Percentiles rank a stretch among this genome's conserved stretches.
Evolutionary conservation across 2,329 filamentous ascomycete genomes (phyloP).

Genomic region (Ceratocystis colombiana): DNA sequence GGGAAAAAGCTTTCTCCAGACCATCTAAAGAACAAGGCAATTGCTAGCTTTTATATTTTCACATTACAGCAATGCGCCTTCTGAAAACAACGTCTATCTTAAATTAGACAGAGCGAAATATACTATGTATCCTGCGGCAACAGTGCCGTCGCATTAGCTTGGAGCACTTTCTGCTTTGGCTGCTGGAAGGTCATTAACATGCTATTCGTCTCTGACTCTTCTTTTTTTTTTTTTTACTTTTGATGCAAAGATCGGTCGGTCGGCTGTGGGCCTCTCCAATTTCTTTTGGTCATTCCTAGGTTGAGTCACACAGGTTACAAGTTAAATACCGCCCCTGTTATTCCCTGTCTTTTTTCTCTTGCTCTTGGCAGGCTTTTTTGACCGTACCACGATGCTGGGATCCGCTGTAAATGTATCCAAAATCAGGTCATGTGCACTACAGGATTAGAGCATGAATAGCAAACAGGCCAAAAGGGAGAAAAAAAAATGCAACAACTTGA

Average conservation of each 20-base stretch:
- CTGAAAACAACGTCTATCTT: not conserved
- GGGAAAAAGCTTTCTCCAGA: conserved; percentile 18
- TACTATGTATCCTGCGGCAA: no score
- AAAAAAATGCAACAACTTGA: not conserved
- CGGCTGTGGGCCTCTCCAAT: not conserved
- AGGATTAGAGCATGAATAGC: not conserved
- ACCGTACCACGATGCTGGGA: not conserved
- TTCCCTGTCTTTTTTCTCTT: not conserved
- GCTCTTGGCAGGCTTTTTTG: not conserved
- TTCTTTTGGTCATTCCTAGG: not conserved
- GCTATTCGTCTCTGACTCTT: not conserved
- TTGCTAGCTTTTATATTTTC: conserved; percentile 8
- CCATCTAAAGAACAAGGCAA: not conserved
- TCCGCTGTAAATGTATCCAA: conserved; percentile 1
- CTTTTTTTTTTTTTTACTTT: not conserved
- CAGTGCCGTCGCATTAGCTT: no score
- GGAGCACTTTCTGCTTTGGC: no score
- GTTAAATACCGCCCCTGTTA: not conserved
- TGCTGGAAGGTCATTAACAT: no score
- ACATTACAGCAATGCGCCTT: not conserved
- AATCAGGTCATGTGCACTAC: conserved; percentile 6
- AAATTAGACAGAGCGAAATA: not conserved
- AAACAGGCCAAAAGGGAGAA: not conserved
- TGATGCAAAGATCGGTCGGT: not conserved
- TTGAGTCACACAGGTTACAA: conserved; percentile 7